Evolutionary conservation across 768 basidiomycete species (phyloP), one percentile per base, ranked within the genome.

Genomic region (Trametes sanguinea): DNA sequence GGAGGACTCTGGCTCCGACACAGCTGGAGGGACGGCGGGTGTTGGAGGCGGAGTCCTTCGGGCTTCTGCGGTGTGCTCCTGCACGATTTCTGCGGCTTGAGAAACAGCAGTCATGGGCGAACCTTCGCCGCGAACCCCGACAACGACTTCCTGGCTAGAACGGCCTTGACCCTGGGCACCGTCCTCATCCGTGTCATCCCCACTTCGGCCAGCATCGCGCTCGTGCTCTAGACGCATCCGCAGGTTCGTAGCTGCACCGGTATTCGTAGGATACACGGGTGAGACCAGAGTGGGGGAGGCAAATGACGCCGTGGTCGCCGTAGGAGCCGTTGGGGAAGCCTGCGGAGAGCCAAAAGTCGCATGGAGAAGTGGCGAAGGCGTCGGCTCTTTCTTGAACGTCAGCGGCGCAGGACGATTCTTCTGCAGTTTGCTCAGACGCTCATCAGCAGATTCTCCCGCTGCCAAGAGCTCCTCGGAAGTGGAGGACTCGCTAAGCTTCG

Each of bases 101-200:
- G 63, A 64, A 7, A 64, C 51, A 5, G 63, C 63, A 2, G 58
- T 60, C 29, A 46, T 51, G 1, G 63, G 63, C 13, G 9, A 14
- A 3, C 60, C 50, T 35, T 82, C 80, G 13, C 80, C 78, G 51
- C 83, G n/a, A n/a, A n/a, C 81, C 27, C 80, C 80, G 6, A 82
- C 73, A 0, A 81, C 78, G 54, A 83, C 78, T 17, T 76, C 67
- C 45, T 70, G 46, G 67, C 76, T 52, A 64, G 63, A 51, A 65
- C 73, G 13, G 65, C 10, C n/a, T 53, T 46, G 17, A n/a, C n/a
- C n/a, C n/a, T 51, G 51, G 14, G 32, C 30, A 16, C 16, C 44
- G 2, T 22, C 54, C 6, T n/a, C 42, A 14, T 55, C 53, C 6
- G 54, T 48, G 14, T 14, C 6, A 4, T 51, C 30, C 13, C 51